Evolutionary conservation across 805 yeast genomes (phyloP).

Genomic region (Teunomyces kruisii): DNA sequence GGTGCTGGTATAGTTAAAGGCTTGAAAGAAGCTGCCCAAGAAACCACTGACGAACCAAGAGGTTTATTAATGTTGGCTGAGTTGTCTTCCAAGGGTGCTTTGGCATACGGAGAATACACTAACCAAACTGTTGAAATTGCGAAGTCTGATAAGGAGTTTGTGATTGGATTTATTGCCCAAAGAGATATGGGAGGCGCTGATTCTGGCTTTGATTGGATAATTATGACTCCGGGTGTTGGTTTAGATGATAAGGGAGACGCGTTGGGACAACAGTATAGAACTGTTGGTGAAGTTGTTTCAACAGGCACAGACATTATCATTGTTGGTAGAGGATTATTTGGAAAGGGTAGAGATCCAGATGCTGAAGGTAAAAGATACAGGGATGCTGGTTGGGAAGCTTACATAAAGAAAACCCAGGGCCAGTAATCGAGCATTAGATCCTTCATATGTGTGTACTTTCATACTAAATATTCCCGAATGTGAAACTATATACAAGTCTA

Average conservation of each 20-base stretch:
- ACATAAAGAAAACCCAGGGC: slow-evolving; percentile 40
- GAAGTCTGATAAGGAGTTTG: slow-evolving; percentile 81
- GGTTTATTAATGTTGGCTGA: slow-evolving; percentile 96
- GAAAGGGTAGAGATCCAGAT: slow-evolving; percentile 88
- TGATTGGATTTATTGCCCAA: slow-evolving; percentile 96
- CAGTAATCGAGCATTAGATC: background rate
- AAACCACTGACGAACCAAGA: slow-evolving; percentile 72
- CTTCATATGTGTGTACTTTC: background rate
- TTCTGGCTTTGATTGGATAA: slow-evolving; percentile 91
- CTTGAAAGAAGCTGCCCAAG: slow-evolving; percentile 74
- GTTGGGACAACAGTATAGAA: slow-evolving; percentile 94
- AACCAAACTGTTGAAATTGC: slow-evolving; percentile 82
- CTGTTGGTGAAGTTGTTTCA: slow-evolving; percentile 79
- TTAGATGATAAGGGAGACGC: slow-evolving; percentile 95
- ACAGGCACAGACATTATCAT: slow-evolving; percentile 94
- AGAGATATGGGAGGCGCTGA: slow-evolving; percentile 78
- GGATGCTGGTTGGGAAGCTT: slow-evolving; percentile 95
- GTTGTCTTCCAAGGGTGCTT: slow-evolving; percentile 87
- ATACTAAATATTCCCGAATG: background rate
- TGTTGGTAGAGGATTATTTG: slow-evolving; percentile 97
- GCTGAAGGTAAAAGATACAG: slow-evolving; percentile 87
- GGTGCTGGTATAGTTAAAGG: slow-evolving; percentile 94
- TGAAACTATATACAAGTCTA: slow-evolving; percentile 1
- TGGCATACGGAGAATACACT: slow-evolving; percentile 92
- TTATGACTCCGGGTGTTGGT: slow-evolving; percentile 99